Evolutionary conservation across 331 rosid genomes (phyloP), one percentile per base, ranked within the genome.

Genomic region (Rosa hybrid): DNA sequence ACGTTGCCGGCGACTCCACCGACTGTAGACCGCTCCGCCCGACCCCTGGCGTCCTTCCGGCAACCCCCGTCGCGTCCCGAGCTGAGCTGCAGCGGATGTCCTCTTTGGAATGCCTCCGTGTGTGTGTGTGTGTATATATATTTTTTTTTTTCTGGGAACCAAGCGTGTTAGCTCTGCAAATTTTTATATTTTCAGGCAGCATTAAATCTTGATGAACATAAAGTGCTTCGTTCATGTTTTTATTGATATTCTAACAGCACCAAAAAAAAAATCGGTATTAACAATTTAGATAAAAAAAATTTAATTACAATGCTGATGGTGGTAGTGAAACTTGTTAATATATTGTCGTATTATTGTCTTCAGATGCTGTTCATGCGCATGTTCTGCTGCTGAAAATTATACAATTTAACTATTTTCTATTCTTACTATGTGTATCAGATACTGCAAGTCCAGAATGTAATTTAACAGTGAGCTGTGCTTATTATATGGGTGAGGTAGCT

Each of bases 401-500:
- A 48, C 34, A n/a, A 18, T 70, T 11, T 39, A 60, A 48, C 38
- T 72, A 74, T 44, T 67, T 38, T 23, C 14, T 30, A 23, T 25
- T 73, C 34, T 53, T 76, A 25, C 53, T 54, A 49, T 71, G 9
- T 77, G 85, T 84, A 81, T 75, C 90, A 91, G 97, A 89, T 75
- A 90, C 86, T 67, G 94, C 91, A 50, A 91, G 94, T 85, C 86
- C 93, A 50, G 96, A 91, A 87, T 84, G 91, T 88, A 95, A 95
- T 86, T 84, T 95, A 85, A 89, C 80, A 17, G 76, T 91, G 71
- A 90, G 93, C 86, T 89, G 97, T 80, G 91, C 93, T 77, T 92
- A 89, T 89, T 91, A 91, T 87, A 91, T 92, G 91, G 94, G 90
- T 63, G 99, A 95, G 87, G 83, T 90, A 85, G 94, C 99, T 78